These are phyloP conservation scores for Didymella exigua DNA, from an alignment of 2,329 filamentous ascomycete species.

Conservation along the genomic window DNA sequence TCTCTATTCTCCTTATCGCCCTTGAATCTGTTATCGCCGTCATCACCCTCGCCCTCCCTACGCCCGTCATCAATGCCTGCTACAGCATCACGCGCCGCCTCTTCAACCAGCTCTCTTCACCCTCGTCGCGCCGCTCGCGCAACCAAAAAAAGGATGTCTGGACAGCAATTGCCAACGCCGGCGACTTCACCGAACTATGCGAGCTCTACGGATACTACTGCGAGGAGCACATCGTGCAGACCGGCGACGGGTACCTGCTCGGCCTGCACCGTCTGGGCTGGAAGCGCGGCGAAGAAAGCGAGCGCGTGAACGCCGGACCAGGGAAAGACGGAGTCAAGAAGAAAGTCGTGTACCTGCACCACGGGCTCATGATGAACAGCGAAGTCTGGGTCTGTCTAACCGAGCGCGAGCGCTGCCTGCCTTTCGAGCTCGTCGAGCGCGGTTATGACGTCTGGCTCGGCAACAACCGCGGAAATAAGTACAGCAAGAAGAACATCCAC, in stretches of 20 bases:
- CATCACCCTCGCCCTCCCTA: conserved; percentile 84
- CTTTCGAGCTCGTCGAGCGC: conserved; percentile 85
- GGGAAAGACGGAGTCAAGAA: conserved; percentile 66
- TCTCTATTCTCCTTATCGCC: conserved; percentile 80
- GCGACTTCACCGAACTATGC: conserved; percentile 95
- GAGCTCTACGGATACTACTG: conserved; percentile 88
- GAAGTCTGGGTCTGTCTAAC: conserved; percentile 97
- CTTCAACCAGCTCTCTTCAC: conserved; percentile 79
- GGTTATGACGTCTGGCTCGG: conserved; percentile 98
- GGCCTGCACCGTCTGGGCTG: conserved; percentile 87
- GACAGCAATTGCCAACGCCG: conserved; percentile 78
- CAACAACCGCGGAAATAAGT: conserved; percentile 98
- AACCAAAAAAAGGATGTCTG: conserved; percentile 75
- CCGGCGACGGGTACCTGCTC: conserved; percentile 88
- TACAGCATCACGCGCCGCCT: conserved; percentile 81
- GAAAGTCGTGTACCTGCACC: conserved; percentile 90
- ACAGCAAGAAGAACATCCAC: conserved; percentile 90
- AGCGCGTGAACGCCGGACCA: conserved; percentile 73
- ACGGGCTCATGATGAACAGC: conserved; percentile 97
- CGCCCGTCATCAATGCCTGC: conserved; percentile 78
- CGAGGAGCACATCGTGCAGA: conserved; percentile 96
- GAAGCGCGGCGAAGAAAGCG: conserved; percentile 79
- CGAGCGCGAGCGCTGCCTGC: conserved; percentile 81
- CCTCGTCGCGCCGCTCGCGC: conserved; percentile 70
- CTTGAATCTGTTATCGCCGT: conserved; percentile 84